Evolutionary conservation across 1,139 yeast species (phyloP).

Genomic region (Diutina mesorugosa): DNA sequence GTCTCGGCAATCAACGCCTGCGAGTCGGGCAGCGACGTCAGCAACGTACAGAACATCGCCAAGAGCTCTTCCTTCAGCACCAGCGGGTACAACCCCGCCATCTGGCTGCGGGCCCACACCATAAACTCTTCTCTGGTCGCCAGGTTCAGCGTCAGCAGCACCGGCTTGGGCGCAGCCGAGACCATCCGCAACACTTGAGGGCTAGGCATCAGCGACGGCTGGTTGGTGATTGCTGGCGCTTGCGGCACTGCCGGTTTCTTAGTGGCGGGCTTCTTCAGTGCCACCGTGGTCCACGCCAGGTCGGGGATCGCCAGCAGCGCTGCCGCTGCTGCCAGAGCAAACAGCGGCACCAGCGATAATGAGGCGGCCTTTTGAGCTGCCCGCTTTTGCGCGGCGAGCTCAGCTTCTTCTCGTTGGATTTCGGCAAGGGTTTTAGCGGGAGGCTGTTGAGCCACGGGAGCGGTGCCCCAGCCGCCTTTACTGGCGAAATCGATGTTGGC

Average conservation of each 20-base stretch:
- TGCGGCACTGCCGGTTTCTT: slow-evolving; percentile 17
- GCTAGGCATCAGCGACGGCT: slow-evolving; percentile 12
- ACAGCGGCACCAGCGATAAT: slow-evolving; percentile 7
- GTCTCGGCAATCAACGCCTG: slow-evolving; percentile 86
- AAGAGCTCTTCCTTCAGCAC: slow-evolving; percentile 68
- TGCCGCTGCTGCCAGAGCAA: slow-evolving; percentile 10
- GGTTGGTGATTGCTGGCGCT: slow-evolving; percentile 15
- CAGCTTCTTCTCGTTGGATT: slow-evolving; percentile 33
- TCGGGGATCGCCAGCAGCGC: slow-evolving; percentile 11
- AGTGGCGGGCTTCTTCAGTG: slow-evolving; percentile 4
- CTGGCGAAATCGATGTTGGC: background rate
- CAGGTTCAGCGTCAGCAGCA: slow-evolving; percentile 14
- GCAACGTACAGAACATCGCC: slow-evolving; percentile 70
- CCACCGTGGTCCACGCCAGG: slow-evolving; percentile 34
- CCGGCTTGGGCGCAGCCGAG: slow-evolving; percentile 21
- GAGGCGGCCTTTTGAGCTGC: slow-evolving; percentile 11
- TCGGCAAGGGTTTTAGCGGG: slow-evolving; percentile 28
- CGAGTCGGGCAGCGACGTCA: slow-evolving; percentile 53
- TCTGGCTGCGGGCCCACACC: slow-evolving; percentile 71
- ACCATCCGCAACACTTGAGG: slow-evolving; percentile 37
- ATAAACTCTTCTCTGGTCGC: slow-evolving; percentile 52
- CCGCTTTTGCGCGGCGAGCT: slow-evolving; percentile 20
- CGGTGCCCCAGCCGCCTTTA: slow-evolving; percentile 2
- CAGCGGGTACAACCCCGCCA: slow-evolving; percentile 61
- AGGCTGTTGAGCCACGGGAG: background rate